Evolutionary conservation across 1,284 basidiomycete genomes (phyloP), one percentile per base, ranked within the genome.

Genomic region (Ustilago crameri): DNA sequence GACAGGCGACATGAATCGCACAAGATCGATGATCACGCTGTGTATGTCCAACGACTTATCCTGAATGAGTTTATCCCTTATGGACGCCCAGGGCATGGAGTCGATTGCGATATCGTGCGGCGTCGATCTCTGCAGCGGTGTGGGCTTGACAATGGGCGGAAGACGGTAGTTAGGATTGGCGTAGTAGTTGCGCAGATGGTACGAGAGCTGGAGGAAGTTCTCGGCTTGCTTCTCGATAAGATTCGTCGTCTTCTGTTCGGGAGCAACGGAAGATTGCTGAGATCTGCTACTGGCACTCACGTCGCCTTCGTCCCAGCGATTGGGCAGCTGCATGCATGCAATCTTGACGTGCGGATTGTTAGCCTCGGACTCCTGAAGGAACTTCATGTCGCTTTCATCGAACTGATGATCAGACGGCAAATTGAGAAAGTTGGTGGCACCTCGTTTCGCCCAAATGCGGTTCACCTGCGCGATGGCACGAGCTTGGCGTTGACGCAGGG

Each of bases 51-150:
- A 14, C 3, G 64, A 43, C 12, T 59, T 51, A 41, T 61, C 49
- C 38, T 59, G 64, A 43, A 80, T 70, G 20, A 78, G 22, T 23
- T 62, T 65, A 51, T 79, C 76, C 18, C 78, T 60, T 7, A 80
- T 40, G 5, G 51, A 37, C 1, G 71, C 26, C 26, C 61, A 69
- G 15, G 76, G 75, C 2, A 77, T 3, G 9, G 24, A 10, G 23
- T 80, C 78, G 41, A 80, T 57, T 2, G 51, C 18, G 1, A 35
- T 60, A 20, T 77, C 75, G 54, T 80, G 76, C 24, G 73, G 71
- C 15, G 59, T 63, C 23, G 69, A 55, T 3, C 30, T 55, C 49
- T 80, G 78, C 22, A 76, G 34, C 22, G 67, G 47, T 3, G 74
- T 72, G 10, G 73, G 73, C 26, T 50, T 56, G 20, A 80, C 41